These are phyloP conservation scores for Alternaria panax DNA, from an alignment of 2,329 filamentous ascomycete species.

Conservation along the genomic window DNA sequence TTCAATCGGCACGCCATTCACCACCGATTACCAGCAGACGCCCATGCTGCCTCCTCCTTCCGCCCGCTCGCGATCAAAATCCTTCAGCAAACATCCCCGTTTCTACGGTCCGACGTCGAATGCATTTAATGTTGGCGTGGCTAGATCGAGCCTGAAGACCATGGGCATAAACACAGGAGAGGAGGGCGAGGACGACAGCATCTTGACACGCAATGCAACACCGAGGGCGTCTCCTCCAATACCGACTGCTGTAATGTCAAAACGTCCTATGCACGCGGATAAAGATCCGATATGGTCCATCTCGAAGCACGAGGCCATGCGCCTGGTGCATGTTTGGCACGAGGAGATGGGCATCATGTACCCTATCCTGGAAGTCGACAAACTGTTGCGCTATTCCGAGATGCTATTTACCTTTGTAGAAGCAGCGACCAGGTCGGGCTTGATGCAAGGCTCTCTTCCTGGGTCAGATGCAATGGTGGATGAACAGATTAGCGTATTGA, in stretches of 20 bases:
- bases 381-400: conserved; percentile 73
- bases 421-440: conserved; percentile 65
- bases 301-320: conserved; percentile 78
- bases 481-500: conserved; percentile 74
- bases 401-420: conserved; percentile 77
- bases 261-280: conserved; percentile 51
- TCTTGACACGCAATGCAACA: conserved; percentile 61
- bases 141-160: conserved; percentile 83
- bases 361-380: conserved; percentile 78
- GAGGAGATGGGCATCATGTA: conserved; percentile 95
- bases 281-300: conserved; percentile 84
- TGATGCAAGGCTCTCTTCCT: conserved; percentile 62
- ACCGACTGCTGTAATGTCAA: conserved; percentile 21
- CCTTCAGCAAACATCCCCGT: conserved; percentile 61
- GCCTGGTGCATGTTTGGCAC: conserved; percentile 80
- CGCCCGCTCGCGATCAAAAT: conserved; percentile 50
- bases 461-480: conserved; percentile 68
- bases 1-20: conserved; percentile 41
- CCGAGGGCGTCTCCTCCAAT: conserved; percentile 56
- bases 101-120: conserved; percentile 88
- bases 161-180: conserved; percentile 81
- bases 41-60: conserved; percentile 44
- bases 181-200: conserved; percentile 67
- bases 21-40: conserved; percentile 41
- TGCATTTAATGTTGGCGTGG: conserved; percentile 84